Evolutionary conservation across 2,329 filamentous ascomycete species (phyloP), one percentile per base, ranked within the genome.

Genomic region (Cladophialophora yegresii): DNA sequence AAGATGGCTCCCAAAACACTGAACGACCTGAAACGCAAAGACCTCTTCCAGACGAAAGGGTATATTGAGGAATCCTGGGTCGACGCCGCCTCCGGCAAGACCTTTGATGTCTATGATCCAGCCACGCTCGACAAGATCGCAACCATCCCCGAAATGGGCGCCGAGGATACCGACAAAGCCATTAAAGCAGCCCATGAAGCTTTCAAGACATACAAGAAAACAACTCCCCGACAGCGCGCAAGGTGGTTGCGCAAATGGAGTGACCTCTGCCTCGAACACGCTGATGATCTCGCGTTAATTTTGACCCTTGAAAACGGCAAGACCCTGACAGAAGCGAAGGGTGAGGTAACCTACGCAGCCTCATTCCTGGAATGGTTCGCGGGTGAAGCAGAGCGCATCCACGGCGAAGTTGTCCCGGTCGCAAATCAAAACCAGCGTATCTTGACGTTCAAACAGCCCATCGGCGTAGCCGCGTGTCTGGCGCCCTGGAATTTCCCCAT

Each of bases 401-500:
- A 81, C 61, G 85, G 84, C 32, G 80, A 82, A 59, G 83, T 80
- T 2, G 84, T 87, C 30, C 80, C 83, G 2, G 83, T 89, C 12
- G 87, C 84, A 6, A 80, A 89, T 1, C 82, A 89, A 0, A 87
- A 86, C 4, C 93, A 93, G 77, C 83, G 91, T 60, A 85, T 95
- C 20, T 85, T 88, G 70, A 95, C 90, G 0, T 79, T 91, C 73
- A 92, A 91, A 78, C 89, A 96, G 77, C 91, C 92, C 0, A 86
- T 96, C 16, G 92, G 91, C 59, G 91, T 96, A 13, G 91, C 89
- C 72, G 91, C 89, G 2, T 80, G 95, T 57, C 91, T 96, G 67
- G 92, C 91, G 9, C 92, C 92, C 76, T 95, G 91, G 92, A 96
- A 96, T 78, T 96, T 96, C 73, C 89, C 89, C 12, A 86, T 88